These are phyloP conservation scores for thale cress (Arabidopsis thaliana) DNA, from an alignment of 345 rosid genomes.

Conservation along the genomic window DNA sequence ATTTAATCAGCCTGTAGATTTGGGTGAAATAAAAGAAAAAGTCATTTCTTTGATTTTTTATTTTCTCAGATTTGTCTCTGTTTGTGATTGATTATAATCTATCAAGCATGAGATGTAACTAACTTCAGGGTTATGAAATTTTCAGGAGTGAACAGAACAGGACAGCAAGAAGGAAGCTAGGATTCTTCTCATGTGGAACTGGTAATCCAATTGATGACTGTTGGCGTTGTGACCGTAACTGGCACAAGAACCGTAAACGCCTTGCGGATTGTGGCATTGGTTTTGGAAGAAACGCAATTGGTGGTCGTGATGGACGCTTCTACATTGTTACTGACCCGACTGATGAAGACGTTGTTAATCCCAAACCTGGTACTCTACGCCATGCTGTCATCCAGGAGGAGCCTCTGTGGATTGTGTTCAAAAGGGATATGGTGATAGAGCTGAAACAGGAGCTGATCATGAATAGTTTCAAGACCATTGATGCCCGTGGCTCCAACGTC, in stretches of 20 bases:
- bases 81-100: constrained; percentile 19
- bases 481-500: constrained; percentile 86
- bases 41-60: background rate
- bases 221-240: constrained; percentile 86
- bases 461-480: constrained; percentile 95
- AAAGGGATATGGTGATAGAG: constrained; percentile 87
- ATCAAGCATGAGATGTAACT: background rate
- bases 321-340: constrained; percentile 77
- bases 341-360: constrained; percentile 84
- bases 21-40: background rate
- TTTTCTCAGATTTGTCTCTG: background rate
- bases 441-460: constrained; percentile 82
- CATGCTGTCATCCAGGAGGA: constrained; percentile 88
- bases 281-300: constrained; percentile 87
- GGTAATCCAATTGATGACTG: constrained; percentile 93
- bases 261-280: constrained; percentile 94
- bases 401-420: constrained; percentile 93
- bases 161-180: constrained; percentile 77
- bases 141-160: constrained; percentile 74
- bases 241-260: constrained; percentile 88
- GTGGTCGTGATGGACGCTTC: constrained; percentile 90
- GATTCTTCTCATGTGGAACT: constrained; percentile 84
- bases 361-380: constrained; percentile 87
- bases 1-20: constrained; percentile 19
- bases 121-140: background rate